Percentiles rank a stretch among this genome's conserved stretches.
Evolutionary conservation across 495 filamentous ascomycete genomes (phyloP).

Genomic region (Articulospora tetracladia): DNA sequence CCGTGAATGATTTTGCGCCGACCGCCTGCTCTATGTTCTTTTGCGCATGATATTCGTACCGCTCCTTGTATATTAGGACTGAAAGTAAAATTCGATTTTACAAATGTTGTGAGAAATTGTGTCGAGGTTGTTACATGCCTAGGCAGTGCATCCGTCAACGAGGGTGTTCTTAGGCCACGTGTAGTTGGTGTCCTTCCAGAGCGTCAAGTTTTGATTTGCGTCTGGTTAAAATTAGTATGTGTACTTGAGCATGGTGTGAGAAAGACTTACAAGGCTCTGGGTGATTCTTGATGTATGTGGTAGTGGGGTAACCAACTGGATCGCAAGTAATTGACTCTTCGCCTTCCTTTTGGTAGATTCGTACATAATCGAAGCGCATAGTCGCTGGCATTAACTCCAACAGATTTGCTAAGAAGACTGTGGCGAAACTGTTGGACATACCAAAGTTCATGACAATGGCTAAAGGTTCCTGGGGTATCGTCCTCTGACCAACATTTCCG

Average conservation of each 20-base stretch:
- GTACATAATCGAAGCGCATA: constrained; percentile 70
- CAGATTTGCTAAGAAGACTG: constrained; percentile 52
- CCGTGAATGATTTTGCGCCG: constrained; percentile 3
- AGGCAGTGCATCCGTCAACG: constrained; percentile 38
- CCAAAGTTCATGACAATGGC: constrained; percentile 67
- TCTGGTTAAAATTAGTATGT: constrained; percentile 4
- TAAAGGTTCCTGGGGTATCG: constrained; percentile 70
- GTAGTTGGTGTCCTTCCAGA: constrained; percentile 45
- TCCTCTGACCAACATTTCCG: constrained; percentile 68
- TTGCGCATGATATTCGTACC: constrained; percentile 22
- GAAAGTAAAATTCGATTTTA: constrained; percentile 9
- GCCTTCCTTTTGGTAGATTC: constrained; percentile 67
- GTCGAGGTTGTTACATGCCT: not conserved
- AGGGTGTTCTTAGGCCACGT: constrained; percentile 46
- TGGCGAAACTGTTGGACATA: constrained; percentile 66
- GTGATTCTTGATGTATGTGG: constrained; percentile 65
- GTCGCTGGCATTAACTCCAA: constrained; percentile 57
- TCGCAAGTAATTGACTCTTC: constrained; percentile 64
- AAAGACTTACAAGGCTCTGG: constrained; percentile 46
- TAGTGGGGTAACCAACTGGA: constrained; percentile 65
- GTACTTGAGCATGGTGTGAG: not conserved
- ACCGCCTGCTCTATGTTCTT: constrained; percentile 20
- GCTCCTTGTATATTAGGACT: constrained; percentile 8
- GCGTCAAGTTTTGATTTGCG: constrained; percentile 59
- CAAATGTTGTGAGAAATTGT: constrained; percentile 6